Evolutionary conservation across 2,329 filamentous ascomycete species (phyloP), one percentile per base, ranked within the genome.

Genomic region (Exserohilum rostratum): DNA sequence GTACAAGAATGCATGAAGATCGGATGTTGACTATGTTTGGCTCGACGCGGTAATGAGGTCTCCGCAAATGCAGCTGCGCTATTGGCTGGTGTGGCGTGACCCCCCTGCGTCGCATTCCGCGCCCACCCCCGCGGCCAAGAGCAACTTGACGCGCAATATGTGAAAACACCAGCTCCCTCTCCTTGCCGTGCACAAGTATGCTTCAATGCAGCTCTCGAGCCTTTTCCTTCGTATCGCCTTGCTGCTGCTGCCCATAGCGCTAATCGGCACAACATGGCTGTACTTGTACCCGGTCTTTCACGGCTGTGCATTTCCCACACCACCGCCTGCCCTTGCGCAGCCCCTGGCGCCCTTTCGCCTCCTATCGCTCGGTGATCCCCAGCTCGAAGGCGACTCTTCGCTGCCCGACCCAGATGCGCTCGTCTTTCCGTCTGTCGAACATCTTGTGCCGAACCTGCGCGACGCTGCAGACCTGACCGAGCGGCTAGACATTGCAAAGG

Each of bases 361-460:
- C 3, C 87, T 98, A 12, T 87, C 92, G 1, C 85, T 98, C 18
- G 93, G 90, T 57, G 93, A 98, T 74, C 93, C 93, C 5, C 93
- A 98, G 74, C 85, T 98, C 49, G 93, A 98, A 77, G 93, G 93
- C 66, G 91, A 96, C 71, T 91, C 89, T 2, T 92, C 90, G 6
- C 87, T 97, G 22, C 89, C 88, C 0, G 71, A 71, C 17, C 65
- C 68, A 1, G 46, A 57, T 22, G 64, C 64, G 12, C 67, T 58
- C n/a, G 25, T 66, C 1, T 70, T 79, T 79, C 72, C 77, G 70
- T 56, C 74, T 75, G 35, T 75, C 76, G 12, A 78, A 76, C 20
- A 77, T 72, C 54, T 71, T 6, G n/a, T 35, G 2, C 17, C 46
- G 12, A 50, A 68, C 34, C 15, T 72, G n/a, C 60, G 57, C 31